Evolutionary conservation across 495 filamentous ascomycete species (phyloP), one percentile per base, ranked within the genome.

Genomic region (Penicillium chermesinum): DNA sequence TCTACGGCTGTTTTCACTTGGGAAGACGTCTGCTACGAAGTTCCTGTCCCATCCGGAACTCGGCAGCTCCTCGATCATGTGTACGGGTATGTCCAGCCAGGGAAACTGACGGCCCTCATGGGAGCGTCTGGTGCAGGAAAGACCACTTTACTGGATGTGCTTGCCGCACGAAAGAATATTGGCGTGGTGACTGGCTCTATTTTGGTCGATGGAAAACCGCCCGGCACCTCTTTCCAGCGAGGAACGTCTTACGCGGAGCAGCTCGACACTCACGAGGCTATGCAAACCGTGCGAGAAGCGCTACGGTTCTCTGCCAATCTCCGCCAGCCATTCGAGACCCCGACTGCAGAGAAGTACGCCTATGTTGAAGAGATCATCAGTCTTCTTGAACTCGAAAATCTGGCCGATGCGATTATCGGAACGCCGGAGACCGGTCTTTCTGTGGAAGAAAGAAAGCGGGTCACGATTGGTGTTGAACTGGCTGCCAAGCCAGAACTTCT

Each of bases 401-500:
- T 93, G 46, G 88, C 87, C 2, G 89, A 91, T 59, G 86, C 88
- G 10, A 85, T 91, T 32, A 90, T 96, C 44, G 90, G 90, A 3
- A 76, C 78, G 1, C 82, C 82, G 0, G 84, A 85, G 46, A 75
- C 74, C 10, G 90, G 91, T n/a, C 75, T 96, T 18, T 88, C 87
- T 4, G 87, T 94, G n/a, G 90, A 95, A 58, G 85, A 95, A 61
- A 73, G 90, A 3, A 95, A 96, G 67, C 83, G 88, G 22, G 86
- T 95, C 2, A 95, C 89, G 0, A 95, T 96, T 45, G 90, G 87
- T 18, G 87, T 95, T 19, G 89, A 95, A 59, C 73, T 94, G 10
- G 89, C 88, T 3, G 86, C 88, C 7, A 90, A 90, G 57, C 91
- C 91, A 0, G 77, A 91, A 50, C 77, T 96, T 2, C 74, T 95